Evolutionary conservation across 192 early-diverging fungal genomes (phyloP).

Genomic region (Gonapodya prolifera): DNA sequence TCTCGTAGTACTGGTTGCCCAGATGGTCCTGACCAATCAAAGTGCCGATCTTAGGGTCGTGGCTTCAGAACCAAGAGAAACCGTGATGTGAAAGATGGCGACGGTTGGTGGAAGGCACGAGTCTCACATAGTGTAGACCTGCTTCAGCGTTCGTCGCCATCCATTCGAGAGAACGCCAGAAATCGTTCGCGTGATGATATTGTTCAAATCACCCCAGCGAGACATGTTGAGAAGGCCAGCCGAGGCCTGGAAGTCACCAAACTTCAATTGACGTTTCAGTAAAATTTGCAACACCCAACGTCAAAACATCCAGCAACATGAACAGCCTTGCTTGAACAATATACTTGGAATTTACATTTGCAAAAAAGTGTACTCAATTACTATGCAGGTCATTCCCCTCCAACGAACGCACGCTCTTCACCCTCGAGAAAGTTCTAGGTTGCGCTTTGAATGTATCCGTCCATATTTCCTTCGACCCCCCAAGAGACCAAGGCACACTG

Average conservation of each 20-base stretch:
- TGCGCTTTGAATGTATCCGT: not conserved
- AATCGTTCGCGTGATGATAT: not conserved
- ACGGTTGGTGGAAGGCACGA: not conserved
- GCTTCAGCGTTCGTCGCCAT: not conserved
- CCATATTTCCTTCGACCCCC: not conserved
- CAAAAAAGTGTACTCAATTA: too few relatives aligned
- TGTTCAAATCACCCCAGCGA: slow-evolving; percentile 1
- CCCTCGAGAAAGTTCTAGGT: not conserved
- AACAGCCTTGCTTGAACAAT: too few relatives aligned
- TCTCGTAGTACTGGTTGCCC: slow-evolving; percentile 7
- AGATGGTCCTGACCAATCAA: not conserved
- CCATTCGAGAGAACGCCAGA: not conserved
- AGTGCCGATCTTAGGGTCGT: slow-evolving; percentile 5
- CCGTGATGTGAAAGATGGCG: not conserved
- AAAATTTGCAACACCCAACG: too few relatives aligned
- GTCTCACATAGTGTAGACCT: not conserved
- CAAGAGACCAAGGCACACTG: not conserved
- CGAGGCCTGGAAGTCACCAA: too few relatives aligned
- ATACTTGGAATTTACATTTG: too few relatives aligned
- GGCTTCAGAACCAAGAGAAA: not conserved
- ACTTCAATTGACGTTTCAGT: too few relatives aligned
- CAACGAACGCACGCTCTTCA: not conserved
- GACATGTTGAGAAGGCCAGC: not conserved
- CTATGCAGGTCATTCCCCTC: too few relatives aligned
- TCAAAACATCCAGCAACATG: too few relatives aligned